Percentiles rank a stretch among this genome's conserved stretches.
These are phyloP conservation scores for Globisporangium yorkense DNA, from an alignment of 352 stramenopile species.

Conservation along the genomic window DNA sequence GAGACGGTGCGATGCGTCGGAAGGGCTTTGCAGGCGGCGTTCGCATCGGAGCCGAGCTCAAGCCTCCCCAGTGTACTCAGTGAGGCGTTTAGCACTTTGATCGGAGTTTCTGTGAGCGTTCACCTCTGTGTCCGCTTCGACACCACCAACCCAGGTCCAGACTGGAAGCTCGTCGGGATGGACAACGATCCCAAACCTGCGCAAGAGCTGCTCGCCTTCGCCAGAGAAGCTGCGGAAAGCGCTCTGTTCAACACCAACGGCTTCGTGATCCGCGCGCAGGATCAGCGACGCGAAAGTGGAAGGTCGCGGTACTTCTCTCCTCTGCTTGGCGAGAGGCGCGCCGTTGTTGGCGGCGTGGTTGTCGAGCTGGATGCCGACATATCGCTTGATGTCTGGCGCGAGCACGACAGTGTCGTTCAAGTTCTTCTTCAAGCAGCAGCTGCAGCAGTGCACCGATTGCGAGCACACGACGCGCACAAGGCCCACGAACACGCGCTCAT, in stretches of 20 bases:
- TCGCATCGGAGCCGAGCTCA: background rate
- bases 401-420: background rate
- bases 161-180: slow-evolving; percentile 4
- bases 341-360: slow-evolving; percentile 1
- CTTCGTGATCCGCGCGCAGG: too few species aligned
- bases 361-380: background rate
- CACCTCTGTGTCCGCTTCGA: background rate
- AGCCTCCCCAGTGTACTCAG: background rate
- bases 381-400: background rate
- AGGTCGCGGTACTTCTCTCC: background rate
- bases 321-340: background rate
- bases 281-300: background rate
- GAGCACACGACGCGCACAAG: background rate
- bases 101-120: background rate
- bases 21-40: background rate
- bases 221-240: background rate
- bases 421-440: background rate
- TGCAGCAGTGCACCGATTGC: background rate
- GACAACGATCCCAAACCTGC: background rate
- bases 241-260: too few species aligned
- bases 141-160: background rate
- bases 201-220: slow-evolving; percentile 1
- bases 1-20: background rate
- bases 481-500: background rate
- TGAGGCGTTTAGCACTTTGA: background rate